Conservation (phyloP, 202 grass and related monocot species). For the Panicum virgatum region DNA sequence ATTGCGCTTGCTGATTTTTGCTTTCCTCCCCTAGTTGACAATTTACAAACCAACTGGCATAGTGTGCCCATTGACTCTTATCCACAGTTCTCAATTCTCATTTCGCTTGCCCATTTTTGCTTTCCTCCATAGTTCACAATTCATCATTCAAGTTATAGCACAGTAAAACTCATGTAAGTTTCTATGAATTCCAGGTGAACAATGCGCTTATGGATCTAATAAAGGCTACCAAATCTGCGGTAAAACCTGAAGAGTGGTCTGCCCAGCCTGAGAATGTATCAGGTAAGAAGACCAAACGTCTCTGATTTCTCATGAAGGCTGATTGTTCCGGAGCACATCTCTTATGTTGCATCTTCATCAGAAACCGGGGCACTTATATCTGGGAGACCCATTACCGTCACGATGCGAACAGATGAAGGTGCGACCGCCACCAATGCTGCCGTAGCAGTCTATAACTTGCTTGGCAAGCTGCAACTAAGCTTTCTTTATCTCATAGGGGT, state of each 20-base stretch:
- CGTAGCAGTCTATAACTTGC: constrained; percentile 66
- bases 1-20: background rate
- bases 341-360: constrained; percentile 47
- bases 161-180: constrained; percentile 5
- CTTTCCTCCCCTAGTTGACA: background rate
- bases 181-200: constrained; percentile 66
- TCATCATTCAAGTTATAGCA: background rate
- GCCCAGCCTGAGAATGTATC: constrained; percentile 59
- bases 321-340: constrained; percentile 37
- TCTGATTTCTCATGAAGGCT: constrained; percentile 16
- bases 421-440: constrained; percentile 50
- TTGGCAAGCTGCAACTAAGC: constrained; percentile 89
- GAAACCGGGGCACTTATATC: constrained; percentile 67
- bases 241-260: constrained; percentile 72
- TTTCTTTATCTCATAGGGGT: constrained; percentile 88
- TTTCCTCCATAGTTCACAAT: background rate
- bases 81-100: background rate
- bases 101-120: background rate
- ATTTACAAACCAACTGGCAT: background rate
- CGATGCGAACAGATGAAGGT: constrained; percentile 58
- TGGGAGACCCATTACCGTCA: constrained; percentile 40
- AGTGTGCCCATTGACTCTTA: background rate
- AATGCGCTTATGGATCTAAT: constrained; percentile 79
- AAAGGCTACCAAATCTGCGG: constrained; percentile 66
- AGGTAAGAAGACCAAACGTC: constrained; percentile 40